These are phyloP conservation scores for Musa itinerans DNA, from an alignment of 176 grass and related monocot genomes.

Conservation along the genomic window DNA sequence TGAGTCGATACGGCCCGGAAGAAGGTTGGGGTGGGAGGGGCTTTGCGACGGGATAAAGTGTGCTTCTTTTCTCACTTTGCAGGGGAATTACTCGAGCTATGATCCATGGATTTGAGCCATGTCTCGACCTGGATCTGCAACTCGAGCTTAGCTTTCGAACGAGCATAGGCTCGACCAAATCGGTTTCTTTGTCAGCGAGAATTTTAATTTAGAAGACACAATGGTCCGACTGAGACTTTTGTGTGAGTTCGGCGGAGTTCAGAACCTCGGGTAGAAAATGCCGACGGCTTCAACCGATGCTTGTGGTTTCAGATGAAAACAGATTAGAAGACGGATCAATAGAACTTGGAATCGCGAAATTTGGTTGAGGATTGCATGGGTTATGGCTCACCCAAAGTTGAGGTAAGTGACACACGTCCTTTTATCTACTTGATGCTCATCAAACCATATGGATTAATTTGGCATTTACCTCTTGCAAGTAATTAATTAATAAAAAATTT, in stretches of 20 bases:
- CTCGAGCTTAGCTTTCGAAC: neutral
- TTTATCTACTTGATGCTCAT: neutral
- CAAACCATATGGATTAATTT: neutral
- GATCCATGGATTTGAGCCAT: neutral
- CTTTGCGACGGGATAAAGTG: neutral
- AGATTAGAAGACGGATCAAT: neutral
- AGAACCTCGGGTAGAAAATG: neutral
- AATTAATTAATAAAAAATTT: neutral
- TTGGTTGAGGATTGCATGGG: neutral
- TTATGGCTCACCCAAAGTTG: neutral
- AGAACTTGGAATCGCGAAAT: neutral
- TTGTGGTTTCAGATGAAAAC: neutral
- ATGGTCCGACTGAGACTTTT: no score
- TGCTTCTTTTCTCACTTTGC: conserved; percentile 10
- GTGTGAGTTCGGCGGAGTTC: neutral
- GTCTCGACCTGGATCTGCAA: neutral
- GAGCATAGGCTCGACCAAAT: no score
- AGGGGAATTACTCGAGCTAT: neutral
- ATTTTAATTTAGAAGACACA: no score
- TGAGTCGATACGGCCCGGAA: neutral
- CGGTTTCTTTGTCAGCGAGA: no score
- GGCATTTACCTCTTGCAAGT: neutral
- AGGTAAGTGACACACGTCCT: neutral
- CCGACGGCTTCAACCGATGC: neutral
- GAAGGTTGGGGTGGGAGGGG: neutral